A percentile compares a stretch with the other conserved stretches of the same genome.
These are phyloP conservation scores for Colletotrichum coccodes DNA, from an alignment of 2,329 filamentous ascomycete species.

Conservation along the genomic window DNA sequence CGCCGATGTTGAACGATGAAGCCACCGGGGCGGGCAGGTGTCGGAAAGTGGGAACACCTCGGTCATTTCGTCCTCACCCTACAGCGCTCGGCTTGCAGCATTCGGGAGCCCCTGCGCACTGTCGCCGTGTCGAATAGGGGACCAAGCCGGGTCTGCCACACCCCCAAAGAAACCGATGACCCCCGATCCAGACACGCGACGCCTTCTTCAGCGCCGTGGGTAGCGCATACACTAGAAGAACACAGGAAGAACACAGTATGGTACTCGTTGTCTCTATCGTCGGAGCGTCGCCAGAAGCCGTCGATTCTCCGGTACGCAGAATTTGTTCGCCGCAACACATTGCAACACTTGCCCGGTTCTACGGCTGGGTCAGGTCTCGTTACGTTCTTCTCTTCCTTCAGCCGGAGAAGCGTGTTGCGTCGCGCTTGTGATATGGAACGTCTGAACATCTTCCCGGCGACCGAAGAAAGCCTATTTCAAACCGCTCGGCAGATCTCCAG, in stretches of 20 bases:
- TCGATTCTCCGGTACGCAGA: background rate
- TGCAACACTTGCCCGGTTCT: background rate
- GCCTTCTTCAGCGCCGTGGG: background rate
- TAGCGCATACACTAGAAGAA: background rate
- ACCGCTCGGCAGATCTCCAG: constrained; percentile 2
- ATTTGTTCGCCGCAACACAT: background rate
- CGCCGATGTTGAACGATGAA: background rate
- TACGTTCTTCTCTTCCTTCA: constrained; percentile 1
- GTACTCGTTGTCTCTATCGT: background rate
- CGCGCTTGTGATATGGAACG: constrained; percentile 9
- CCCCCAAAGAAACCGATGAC: background rate
- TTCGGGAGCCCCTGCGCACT: constrained; percentile 8
- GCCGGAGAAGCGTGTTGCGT: constrained; percentile 8
- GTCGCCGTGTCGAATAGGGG: constrained; percentile 14
- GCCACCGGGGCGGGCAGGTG: constrained; percentile 2
- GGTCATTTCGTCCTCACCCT: background rate
- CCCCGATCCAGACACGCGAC: background rate
- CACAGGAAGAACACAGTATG: background rate
- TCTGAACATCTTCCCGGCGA: constrained; percentile 24
- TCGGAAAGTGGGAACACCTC: constrained; percentile 10
- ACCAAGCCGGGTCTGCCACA: constrained; percentile 12
- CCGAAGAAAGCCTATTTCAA: constrained; percentile 25
- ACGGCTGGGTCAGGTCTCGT: background rate
- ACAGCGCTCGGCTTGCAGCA: constrained; percentile 7
- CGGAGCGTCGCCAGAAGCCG: background rate